A percentile compares a stretch with the other conserved stretches of the same genome.
Conservation (phyloP, 768 basidiomycete genomes). For the Phylloporus sp. region DNA sequence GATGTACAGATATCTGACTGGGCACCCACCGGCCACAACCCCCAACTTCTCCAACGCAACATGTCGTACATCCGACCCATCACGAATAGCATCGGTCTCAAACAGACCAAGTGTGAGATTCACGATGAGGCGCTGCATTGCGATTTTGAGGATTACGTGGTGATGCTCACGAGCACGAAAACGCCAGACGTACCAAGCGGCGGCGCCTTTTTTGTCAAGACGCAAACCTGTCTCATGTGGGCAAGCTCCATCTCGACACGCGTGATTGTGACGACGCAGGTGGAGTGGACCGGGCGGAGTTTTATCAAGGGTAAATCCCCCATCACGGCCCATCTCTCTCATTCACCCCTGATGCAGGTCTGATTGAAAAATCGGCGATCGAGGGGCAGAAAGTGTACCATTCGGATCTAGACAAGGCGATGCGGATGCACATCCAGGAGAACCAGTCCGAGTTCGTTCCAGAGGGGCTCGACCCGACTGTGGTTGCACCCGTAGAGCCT, state of each 20-base stretch:
- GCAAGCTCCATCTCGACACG: constrained; percentile 72
- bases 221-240: constrained; percentile 93
- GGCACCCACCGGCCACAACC: constrained; percentile 61
- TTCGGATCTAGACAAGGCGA: constrained; percentile 73
- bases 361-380: constrained; percentile 88
- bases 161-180: constrained; percentile 82
- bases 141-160: constrained; percentile 82
- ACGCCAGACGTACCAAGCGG: constrained; percentile 97
- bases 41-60: constrained; percentile 74
- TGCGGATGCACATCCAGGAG: constrained; percentile 84
- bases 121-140: constrained; percentile 76
- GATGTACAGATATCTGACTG: constrained; percentile 97
- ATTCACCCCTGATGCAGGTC: constrained; percentile 47
- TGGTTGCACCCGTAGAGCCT: constrained; percentile 45
- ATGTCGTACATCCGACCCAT: constrained; percentile 98
- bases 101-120: constrained; percentile 93
- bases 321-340: background rate
- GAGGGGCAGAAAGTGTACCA: constrained; percentile 92
- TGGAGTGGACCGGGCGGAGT: constrained; percentile 95
- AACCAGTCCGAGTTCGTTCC: constrained; percentile 89
- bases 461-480: constrained; percentile 65
- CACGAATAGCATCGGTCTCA: constrained; percentile 84
- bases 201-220: constrained; percentile 90
- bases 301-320: constrained; percentile 81
- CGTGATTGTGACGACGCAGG: constrained; percentile 83